Conservation (phyloP, 768 basidiomycete species). For the Lyophyllum semitale region DNA sequence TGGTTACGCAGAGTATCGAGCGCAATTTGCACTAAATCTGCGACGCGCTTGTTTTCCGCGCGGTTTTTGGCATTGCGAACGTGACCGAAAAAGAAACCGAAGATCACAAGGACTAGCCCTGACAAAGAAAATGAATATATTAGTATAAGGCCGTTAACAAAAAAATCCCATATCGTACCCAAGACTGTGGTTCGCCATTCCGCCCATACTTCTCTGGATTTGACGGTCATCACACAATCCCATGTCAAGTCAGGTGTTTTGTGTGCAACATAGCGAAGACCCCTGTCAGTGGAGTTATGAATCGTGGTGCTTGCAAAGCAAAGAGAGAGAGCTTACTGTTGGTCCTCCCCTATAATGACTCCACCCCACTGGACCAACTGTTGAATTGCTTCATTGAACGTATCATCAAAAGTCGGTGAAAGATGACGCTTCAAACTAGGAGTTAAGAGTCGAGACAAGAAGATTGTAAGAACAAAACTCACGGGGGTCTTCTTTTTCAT, state of each 20-base stretch:
- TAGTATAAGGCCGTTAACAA: conserved; percentile 1
- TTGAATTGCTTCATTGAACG: conserved; percentile 78
- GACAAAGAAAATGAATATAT: background rate
- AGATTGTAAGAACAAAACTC: conserved; percentile 21
- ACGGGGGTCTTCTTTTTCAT: conserved; percentile 63
- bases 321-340: conserved; percentile 48
- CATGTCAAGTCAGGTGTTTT: conserved; percentile 67
- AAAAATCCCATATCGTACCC: conserved; percentile 43
- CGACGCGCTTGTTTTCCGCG: conserved; percentile 65
- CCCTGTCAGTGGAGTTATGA: conserved; percentile 42
- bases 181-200: conserved; percentile 67
- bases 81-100: conserved; percentile 12
- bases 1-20: conserved; percentile 81
- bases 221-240: conserved; percentile 67
- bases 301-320: conserved; percentile 9
- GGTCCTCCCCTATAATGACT: conserved; percentile 64
- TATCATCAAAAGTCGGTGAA: conserved; percentile 63
- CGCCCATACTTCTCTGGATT: conserved; percentile 64
- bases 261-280: conserved; percentile 75
- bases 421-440: conserved; percentile 48
- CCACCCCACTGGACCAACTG: conserved; percentile 76
- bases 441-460: conserved; percentile 8
- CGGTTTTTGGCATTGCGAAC: conserved; percentile 50
- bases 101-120: conserved; percentile 5
- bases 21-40: conserved; percentile 75